Conservation (phyloP, 495 filamentous ascomycete genomes). For the Annulohypoxylon nitens region DNA sequence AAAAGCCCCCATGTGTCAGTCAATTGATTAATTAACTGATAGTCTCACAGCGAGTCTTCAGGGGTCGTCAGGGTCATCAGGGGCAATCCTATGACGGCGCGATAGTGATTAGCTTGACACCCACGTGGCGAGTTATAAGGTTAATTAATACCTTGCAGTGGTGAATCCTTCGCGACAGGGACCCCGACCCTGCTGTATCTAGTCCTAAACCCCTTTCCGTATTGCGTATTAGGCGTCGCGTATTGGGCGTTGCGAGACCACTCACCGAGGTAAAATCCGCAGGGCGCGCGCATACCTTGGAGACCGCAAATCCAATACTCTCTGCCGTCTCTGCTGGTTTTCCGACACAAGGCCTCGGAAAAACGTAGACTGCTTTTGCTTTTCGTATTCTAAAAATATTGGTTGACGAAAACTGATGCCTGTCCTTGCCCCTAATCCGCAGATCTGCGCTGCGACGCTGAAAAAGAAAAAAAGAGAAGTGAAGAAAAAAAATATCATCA, state of each 20-base stretch:
- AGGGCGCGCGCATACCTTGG: not conserved
- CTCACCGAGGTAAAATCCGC: conserved; percentile 17
- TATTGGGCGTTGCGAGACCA: not conserved
- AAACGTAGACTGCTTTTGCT: not conserved
- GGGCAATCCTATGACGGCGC: conserved; percentile 2
- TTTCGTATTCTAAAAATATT: conserved; percentile 44
- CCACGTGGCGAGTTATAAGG: conserved; percentile 44
- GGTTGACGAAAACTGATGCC: conserved; percentile 4
- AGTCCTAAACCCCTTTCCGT: not conserved
- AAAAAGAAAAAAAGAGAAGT: conserved; percentile 6
- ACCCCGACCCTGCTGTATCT: not conserved
- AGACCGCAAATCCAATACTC: not conserved
- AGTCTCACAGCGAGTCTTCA: conserved; percentile 5
- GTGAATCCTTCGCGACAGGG: conserved; percentile 28
- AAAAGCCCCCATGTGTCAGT: conserved; percentile 11
- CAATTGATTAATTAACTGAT: conserved; percentile 7
- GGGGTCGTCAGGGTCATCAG: conserved; percentile 7
- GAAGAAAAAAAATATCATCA: not conserved
- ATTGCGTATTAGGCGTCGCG: not conserved
- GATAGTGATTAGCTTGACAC: conserved; percentile 38
- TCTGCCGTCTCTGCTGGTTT: not conserved
- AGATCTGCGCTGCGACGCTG: conserved; percentile 33
- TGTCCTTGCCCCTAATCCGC: conserved; percentile 21
- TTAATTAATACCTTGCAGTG: conserved; percentile 46
- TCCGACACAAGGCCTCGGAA: not conserved